Conservation (phyloP, 1,139 yeast species). For the Pneumocystis murina region DNA sequence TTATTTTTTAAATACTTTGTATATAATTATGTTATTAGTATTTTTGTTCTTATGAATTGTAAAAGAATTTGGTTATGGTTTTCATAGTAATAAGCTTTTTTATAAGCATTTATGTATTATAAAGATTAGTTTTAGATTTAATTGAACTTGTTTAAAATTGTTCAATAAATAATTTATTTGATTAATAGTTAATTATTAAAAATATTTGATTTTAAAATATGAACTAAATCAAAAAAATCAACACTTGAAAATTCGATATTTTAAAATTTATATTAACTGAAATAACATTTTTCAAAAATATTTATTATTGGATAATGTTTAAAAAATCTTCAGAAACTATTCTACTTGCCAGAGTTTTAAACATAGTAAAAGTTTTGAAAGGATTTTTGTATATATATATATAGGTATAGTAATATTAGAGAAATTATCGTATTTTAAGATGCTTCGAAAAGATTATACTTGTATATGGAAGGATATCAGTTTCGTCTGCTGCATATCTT, state of each 20-base stretch:
- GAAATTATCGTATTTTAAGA: background rate
- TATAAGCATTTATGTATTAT: background rate
- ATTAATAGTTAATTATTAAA: too few species aligned
- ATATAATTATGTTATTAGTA: background rate
- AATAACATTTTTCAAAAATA: too few species aligned
- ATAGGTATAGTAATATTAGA: background rate
- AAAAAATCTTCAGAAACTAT: background rate
- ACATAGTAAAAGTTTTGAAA: background rate
- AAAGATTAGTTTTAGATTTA: too few species aligned
- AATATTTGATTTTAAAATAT: background rate
- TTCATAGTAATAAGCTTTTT: background rate
- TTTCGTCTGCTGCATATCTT: background rate
- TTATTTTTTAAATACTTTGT: background rate
- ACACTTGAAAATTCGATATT: too few species aligned
- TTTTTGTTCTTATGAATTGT: background rate
- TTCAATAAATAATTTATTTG: too few species aligned
- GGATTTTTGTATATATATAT: background rate
- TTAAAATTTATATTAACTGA: too few species aligned
- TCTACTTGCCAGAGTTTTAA: background rate
- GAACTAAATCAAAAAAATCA: background rate
- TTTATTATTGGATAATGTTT: background rate
- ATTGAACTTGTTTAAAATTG: background rate
- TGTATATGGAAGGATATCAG: slow-evolving; percentile 1
- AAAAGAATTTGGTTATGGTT: background rate
- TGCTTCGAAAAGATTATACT: background rate